phyloP scores from a whole-genome alignment of 768 basidiomycete species.

The Calvatia gigantea region DNA sequence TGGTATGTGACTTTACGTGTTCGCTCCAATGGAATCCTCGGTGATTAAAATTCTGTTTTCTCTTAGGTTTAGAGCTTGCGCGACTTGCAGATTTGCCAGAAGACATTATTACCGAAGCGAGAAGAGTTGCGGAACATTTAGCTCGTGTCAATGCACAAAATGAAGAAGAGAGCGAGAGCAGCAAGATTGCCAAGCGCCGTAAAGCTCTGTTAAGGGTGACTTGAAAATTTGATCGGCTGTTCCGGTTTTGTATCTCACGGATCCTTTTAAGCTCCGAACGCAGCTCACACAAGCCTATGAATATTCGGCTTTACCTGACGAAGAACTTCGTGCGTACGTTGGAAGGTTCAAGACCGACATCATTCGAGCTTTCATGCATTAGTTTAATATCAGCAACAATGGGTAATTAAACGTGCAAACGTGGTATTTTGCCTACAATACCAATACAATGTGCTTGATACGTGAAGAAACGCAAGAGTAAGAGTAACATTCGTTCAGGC shows the following conservation, averaged over 20 bases:
- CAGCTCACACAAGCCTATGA: constrained; percentile 73
- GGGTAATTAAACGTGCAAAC: too few relatives aligned
- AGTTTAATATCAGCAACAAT: neutral
- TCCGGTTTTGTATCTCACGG: neutral
- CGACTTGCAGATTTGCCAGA: constrained; percentile 81
- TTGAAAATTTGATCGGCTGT: neutral
- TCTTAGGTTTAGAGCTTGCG: constrained; percentile 82
- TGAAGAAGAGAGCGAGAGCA: constrained; percentile 60
- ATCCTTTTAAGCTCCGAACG: constrained; percentile 52
- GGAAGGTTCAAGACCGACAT: constrained; percentile 69
- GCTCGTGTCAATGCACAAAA: constrained; percentile 51
- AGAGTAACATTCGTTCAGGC: too few relatives aligned
- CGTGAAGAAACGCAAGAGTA: too few relatives aligned
- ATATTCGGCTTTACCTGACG: constrained; percentile 70
- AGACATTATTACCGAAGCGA: constrained; percentile 63
- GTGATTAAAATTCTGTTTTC: neutral
- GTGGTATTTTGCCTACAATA: too few relatives aligned
- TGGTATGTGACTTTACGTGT: constrained; percentile 38
- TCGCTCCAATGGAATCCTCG: neutral
- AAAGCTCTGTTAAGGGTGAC: constrained; percentile 67
- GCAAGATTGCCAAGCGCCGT: constrained; percentile 54
- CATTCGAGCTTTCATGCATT: constrained; percentile 43
- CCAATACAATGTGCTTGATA: too few relatives aligned
- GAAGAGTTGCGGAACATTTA: constrained; percentile 57
- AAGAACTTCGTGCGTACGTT: constrained; percentile 64